These are phyloP conservation scores for Stephania cephalantha DNA, from an alignment of 164 flowering plant genomes.

Conservation along the genomic window DNA sequence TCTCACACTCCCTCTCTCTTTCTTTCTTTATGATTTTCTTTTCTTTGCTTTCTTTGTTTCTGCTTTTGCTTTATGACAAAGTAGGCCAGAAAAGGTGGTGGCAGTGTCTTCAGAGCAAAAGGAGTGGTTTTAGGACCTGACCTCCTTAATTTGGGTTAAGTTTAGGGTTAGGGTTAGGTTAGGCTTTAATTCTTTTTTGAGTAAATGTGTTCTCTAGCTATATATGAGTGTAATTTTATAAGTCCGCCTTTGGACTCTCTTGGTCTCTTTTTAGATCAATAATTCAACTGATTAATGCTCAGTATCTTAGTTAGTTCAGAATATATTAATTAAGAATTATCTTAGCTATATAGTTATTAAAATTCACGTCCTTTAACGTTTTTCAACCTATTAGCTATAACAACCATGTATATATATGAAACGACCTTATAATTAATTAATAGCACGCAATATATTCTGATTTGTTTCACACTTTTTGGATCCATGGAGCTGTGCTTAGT, in stretches of 20 bases:
- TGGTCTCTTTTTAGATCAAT: slow-evolving; percentile 8
- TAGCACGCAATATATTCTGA: too few species aligned
- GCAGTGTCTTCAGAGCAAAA: slow-evolving; percentile 32
- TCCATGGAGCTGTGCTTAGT: too few species aligned
- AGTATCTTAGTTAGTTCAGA: slow-evolving; percentile 13
- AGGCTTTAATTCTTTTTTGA: background rate
- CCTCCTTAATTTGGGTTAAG: slow-evolving; percentile 14
- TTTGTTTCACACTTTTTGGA: too few species aligned
- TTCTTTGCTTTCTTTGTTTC: slow-evolving; percentile 4
- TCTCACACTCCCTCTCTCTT: background rate
- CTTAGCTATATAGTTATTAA: too few species aligned
- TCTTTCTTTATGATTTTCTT: background rate
- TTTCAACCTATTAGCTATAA: background rate
- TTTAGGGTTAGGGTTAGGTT: slow-evolving; percentile 1
- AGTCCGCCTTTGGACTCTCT: too few species aligned
- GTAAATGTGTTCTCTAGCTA: background rate
- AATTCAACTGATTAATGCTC: slow-evolving; percentile 10
- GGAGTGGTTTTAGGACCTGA: slow-evolving; percentile 17
- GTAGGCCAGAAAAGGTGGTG: slow-evolving; percentile 54
- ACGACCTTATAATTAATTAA: too few species aligned
- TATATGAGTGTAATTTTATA: too few species aligned
- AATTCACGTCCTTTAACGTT: background rate
- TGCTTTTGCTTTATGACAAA: slow-evolving; percentile 29
- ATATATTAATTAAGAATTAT: slow-evolving; percentile 2
- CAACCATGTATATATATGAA: background rate